Evolutionary conservation across 2,329 filamentous ascomycete genomes (phyloP), one percentile per base, ranked within the genome.

Genomic region (Aspergillus eucalypticola): DNA sequence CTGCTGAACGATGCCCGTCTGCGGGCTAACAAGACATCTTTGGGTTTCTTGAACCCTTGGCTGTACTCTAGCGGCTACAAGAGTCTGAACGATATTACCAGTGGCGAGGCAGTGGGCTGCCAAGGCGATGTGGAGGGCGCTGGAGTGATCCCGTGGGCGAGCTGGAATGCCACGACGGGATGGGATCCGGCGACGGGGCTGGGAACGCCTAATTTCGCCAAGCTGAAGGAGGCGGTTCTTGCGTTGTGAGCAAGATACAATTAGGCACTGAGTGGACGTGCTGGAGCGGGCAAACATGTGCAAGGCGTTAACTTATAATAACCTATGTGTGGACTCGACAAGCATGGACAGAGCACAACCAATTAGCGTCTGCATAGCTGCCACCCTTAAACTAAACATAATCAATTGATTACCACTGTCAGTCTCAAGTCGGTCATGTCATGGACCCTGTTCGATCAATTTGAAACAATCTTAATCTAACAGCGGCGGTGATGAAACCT

Each of bases 31-130:
- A 83, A 82, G 69, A 69, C 77, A 0, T 70, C 77, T 0, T 75
- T 86, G 7, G 84, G 84, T 0, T 86, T 83, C 71, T 60, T 86
- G 51, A 86, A 86, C 68, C 84, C 84, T 0, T 84, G 82, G 79
- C 66, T 86, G 10, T 86, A 86, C 66, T 74, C 73, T 10, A 68
- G 71, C 39, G 81, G 80, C 4, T 79, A 77, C 58, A 71, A 76
- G 61, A 83, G 76, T 0, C 73, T 86, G 17, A 84, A 75, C 0
- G 84, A 87, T 64, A 72, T 78, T 27, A 66, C 71, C 6, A 70
- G 63, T 23, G 76, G 76, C 8, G 63, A 58, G 29, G 71, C 71
- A 4, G 66, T 72, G 46, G 76, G 76, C 6, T 78, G 76, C 58
- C 63, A 70, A 27, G 71, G 69, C 68, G 71, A 46, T 64, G 39